phyloP scores from a whole-genome alignment of 371 early-diverging fungal species.

The Actinomortierella ambigua region DNA sequence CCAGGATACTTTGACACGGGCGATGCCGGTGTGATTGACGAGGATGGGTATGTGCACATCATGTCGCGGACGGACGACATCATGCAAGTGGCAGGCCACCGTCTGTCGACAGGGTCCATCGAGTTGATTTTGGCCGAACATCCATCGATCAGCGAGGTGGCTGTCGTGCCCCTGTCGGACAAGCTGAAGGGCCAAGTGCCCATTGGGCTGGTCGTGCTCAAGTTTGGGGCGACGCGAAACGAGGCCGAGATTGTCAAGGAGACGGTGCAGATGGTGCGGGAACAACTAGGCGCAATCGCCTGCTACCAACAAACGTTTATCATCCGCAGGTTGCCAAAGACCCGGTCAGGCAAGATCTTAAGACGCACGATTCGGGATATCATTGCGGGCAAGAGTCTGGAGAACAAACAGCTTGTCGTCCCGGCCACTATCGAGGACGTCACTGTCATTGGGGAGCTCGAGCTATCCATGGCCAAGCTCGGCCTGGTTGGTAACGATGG shows the following conservation, averaged over 20 bases:
- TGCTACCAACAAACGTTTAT: slow-evolving; percentile 71
- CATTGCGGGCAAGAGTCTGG: slow-evolving; percentile 59
- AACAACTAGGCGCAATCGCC: slow-evolving; percentile 80
- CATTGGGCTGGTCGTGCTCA: slow-evolving; percentile 64
- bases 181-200: slow-evolving; percentile 74
- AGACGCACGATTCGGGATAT: slow-evolving; percentile 80
- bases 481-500: slow-evolving; percentile 47
- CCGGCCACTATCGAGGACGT: slow-evolving; percentile 89
- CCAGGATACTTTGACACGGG: slow-evolving; percentile 90
- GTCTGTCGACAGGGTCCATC: slow-evolving; percentile 90
- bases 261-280: slow-evolving; percentile 55
- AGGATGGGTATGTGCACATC: slow-evolving; percentile 78
- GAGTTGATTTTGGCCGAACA: slow-evolving; percentile 82
- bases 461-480: slow-evolving; percentile 36
- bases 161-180: slow-evolving; percentile 72
- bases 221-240: slow-evolving; percentile 32
- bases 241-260: slow-evolving; percentile 49
- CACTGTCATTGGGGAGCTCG: slow-evolving; percentile 62
- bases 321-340: slow-evolving; percentile 87
- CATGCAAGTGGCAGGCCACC: slow-evolving; percentile 94
- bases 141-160: slow-evolving; percentile 77
- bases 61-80: slow-evolving; percentile 94
- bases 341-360: slow-evolving; percentile 91
- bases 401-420: slow-evolving; percentile 50
- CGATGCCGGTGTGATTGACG: slow-evolving; percentile 80